Evolutionary conservation across 495 filamentous ascomycete species (phyloP).

Genomic region (Eremomyces bilateralis): DNA sequence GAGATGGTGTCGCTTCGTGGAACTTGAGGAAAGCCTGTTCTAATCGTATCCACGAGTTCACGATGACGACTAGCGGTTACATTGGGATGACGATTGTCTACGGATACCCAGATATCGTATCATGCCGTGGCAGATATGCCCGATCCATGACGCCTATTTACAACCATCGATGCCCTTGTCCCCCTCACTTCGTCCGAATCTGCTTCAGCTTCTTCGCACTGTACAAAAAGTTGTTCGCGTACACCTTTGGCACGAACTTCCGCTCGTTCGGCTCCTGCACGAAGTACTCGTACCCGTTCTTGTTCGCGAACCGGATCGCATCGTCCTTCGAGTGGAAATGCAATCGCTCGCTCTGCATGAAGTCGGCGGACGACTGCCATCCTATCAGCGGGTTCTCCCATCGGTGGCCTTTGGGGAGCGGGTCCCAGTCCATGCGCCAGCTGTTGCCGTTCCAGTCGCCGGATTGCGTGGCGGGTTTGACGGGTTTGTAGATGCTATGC

Average conservation of each 20-base stretch:
- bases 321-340: constrained; percentile 89
- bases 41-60: not conserved
- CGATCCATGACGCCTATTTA: no score
- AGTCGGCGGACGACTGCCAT: constrained; percentile 89
- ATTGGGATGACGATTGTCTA: no score
- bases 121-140: no score
- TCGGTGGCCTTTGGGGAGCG: constrained; percentile 64
- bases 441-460: constrained; percentile 59
- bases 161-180: no score
- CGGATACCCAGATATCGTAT: no score
- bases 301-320: constrained; percentile 85
- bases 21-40: not conserved
- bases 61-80: no score
- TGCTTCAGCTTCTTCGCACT: constrained; percentile 70
- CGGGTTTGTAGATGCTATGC: constrained; percentile 60
- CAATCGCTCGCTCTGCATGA: constrained; percentile 76
- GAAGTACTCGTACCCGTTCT: constrained; percentile 98
- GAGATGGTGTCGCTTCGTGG: constrained; percentile 51
- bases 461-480: constrained; percentile 88
- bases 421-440: constrained; percentile 99
- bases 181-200: constrained; percentile 65
- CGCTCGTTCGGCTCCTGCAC: constrained; percentile 90
- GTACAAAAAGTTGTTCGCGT: constrained; percentile 90
- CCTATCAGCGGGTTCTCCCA: constrained; percentile 99
- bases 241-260: constrained; percentile 71